Evolutionary conservation across 1,284 basidiomycete genomes (phyloP), one percentile per base, ranked within the genome.

Genomic region (Irpex sp.): DNA sequence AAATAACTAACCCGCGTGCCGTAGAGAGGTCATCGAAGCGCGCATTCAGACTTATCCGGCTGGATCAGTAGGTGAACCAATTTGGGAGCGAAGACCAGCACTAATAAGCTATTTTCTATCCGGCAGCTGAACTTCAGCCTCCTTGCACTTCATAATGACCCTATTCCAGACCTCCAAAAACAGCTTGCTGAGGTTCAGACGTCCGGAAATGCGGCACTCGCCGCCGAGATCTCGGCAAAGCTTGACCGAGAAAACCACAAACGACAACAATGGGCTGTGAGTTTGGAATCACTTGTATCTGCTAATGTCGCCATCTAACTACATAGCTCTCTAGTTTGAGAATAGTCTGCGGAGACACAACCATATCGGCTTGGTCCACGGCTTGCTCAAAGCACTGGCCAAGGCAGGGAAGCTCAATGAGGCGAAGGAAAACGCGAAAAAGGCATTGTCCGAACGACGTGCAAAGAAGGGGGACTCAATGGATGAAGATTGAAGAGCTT

Each of bases 41-140:
- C 84, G 95, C 64, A 97, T 97, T 76, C 86, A 82, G 54, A 95
- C 92, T 13, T 98, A 97, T 76, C 93, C 94, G 31, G 77, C 83
- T 47, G 92, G 87, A 68, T 86, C 92, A 68, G 93, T 96, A 75
- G 71, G 90, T 82, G 60, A 61, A 58, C 55, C 26, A 46, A 21
- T 13, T 9, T 51, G 9, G 11, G 50, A n/a, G n/a, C 9, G 9
- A 13, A 9, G 50, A 13, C 15, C 15, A 17, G 15, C 19, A 26
- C 21, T 51, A 51, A 51, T 17, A 9, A 9, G 19, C 8, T 62
- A 26, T 55, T 51, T 63, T 13, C 1, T 43, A 15, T 61, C 47
- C 35, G 58, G 63, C 63, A 95, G 92, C 80, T 97, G 65, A 92
- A 95, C 75, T 97, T 97, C 81, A 95, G 92, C 75, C 84, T 97